Base-by-base conservation (phyloP, 2,329 filamentous ascomycete species). In the Calonectria honghensis region DNA sequence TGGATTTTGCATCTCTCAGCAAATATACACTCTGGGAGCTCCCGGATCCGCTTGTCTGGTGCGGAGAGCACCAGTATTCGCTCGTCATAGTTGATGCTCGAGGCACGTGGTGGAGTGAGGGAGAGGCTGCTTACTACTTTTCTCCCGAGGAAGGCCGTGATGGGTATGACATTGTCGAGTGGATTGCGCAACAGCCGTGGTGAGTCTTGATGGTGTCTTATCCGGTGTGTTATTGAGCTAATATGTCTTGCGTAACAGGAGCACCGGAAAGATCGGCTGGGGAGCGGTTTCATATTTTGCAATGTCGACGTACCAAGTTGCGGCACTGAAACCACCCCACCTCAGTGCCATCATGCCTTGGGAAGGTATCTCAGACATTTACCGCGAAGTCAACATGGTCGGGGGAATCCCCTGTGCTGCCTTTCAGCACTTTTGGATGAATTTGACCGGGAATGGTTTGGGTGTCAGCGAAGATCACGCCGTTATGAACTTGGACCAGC, bases 401-500 rank as follows among this genome's bases (percentile, higher is more conserved):
- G 72, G 72, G 5, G 72, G 72, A 4, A 74, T 74, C 24, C 72
- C 72, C 11, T 72, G 67, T 14, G 24, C 68, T 6, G 41, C 72
- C 0, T 74, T 74, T n/a, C 72, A 74, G 11, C 52, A 74, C 7
- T 68, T 74, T 20, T 74, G 68, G 68, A 74, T 74, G 72, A 68
- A 74, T n/a, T 37, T 74, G 63, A 72, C 72, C 10, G 72, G 68
- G 10, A 74, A 74, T 41, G 72, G 72, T 16, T 27, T 74, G 5
- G 35, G 41, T 0, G 6, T 31, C 27, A 68, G 41, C 6, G 72
- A 74, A 6, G 72, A 72, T 14, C 72, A 74, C n/a, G 72, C 68
- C 7, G 72, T 65, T 3, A 65, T 65, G 18, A 31, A 32, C 35
- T 37, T 70, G 35, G 68, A 70, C 3, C 57, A 70, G n/a, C 68